Evolutionary conservation across 108 stramenopile genomes (phyloP), one percentile per base, ranked within the genome.

Genomic region (Cafeteria roenbergensis): DNA sequence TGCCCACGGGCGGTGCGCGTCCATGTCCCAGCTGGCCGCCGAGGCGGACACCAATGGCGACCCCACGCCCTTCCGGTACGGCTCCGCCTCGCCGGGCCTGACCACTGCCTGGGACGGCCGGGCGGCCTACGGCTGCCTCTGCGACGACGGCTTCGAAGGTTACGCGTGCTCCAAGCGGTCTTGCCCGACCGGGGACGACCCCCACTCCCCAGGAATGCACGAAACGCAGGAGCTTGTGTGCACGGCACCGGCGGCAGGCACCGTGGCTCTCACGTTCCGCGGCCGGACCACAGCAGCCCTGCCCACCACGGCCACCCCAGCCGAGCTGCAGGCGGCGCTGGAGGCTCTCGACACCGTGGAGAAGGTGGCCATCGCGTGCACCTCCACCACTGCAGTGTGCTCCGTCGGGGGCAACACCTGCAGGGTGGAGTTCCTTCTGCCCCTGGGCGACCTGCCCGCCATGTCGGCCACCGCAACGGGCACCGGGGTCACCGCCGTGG

Each of bases 1-100:
- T 42, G 81, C 75, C 30, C 71, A 79, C 57, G 83, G 83, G 0
- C 65, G 73, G 70, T 84, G 83, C 68, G 1, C 76, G 59, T 64
- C 62, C 1, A 74, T 84, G 77, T 12, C 52, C 6, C 21, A 66
- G 62, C 70, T 82, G 31, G 76, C 74, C 8, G 55, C 50, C 30
- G 9, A 52, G 51, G 75, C 76, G 1, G 51, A 30, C 3, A 9
- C 1, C 48, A 69, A 69, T 26, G 68, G 68, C n/a, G 61, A 53
- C 24, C 2, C 29, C 12, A 31, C 62, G 1, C 32, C 60, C 0
- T 33, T 34, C 26, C 65, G 74, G 0, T 79, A 80, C 48, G 78
- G 80, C 4, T 35, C 30, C n/a, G 55, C 54, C 17, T 24, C 24
- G 67, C 78, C 73, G 12, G 73, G 65, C 37, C 52, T 74, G 2